A percentile compares a stretch with the other conserved stretches of the same genome.
Evolutionary conservation across 805 yeast species (phyloP).

Genomic region (Candida silvicultrix): DNA sequence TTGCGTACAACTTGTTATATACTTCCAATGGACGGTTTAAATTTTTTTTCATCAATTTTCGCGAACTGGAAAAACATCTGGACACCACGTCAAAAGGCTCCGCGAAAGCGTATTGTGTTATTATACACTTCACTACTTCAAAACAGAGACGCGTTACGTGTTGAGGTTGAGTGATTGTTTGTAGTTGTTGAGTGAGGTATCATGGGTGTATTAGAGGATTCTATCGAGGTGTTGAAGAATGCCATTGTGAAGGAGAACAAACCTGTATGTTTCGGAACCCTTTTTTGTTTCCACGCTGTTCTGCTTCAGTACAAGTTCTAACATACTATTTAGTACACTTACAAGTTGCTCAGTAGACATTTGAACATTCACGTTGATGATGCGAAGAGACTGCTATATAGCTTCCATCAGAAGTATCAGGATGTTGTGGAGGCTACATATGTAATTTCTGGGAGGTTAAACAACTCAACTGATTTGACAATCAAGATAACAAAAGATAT

Average conservation of each 20-base stretch:
- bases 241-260: conserved; percentile 8
- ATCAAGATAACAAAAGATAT: conserved; percentile 21
- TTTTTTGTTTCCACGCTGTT: too few relatives aligned
- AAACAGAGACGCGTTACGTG: background rate
- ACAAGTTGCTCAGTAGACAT: conserved; percentile 34
- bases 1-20: too few relatives aligned
- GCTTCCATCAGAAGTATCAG: conserved; percentile 31
- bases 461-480: conserved; percentile 8
- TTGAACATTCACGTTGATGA: conserved; percentile 30
- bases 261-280: conserved; percentile 4
- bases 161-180: too few relatives aligned
- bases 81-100: background rate
- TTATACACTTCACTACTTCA: too few relatives aligned
- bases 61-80: background rate
- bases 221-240: conserved; percentile 3
- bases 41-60: background rate
- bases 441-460: conserved; percentile 30
- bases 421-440: conserved; percentile 34
- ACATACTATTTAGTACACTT: conserved; percentile 32
- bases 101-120: too few relatives aligned
- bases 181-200: too few relatives aligned
- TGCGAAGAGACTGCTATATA: conserved; percentile 33
- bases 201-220: conserved; percentile 6
- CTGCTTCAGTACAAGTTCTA: too few relatives aligned
- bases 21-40: background rate